Evolutionary conservation across 2,329 filamentous ascomycete genomes (phyloP), one percentile per base, ranked within the genome.

Genomic region (Fusarium annulatum): DNA sequence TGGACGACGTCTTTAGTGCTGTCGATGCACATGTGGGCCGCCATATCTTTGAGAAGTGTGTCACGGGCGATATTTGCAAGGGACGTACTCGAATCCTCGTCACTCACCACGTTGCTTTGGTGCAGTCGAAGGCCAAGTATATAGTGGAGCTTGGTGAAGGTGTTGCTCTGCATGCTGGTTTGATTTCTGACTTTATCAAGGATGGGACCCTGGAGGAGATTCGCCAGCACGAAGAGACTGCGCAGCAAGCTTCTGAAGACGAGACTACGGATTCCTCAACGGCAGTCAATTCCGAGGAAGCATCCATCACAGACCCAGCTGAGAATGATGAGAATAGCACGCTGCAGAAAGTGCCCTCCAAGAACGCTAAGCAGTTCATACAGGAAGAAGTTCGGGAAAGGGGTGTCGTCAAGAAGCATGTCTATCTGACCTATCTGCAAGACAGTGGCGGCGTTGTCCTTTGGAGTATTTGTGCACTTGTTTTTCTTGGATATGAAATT

Each of bases 1-100:
- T 96, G 76, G 94, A 97, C 79, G 94, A 97, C 78, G 93, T 96
- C 45, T 95, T 97, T 80, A 94, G 92, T 78, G 91, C 94, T 15
- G 90, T 96, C 14, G 94, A 97, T 80, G 92, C 93, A 7, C 93
- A 95, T 77, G 93, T 95, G 36, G 94, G 93, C 21, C 89, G 92
- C 34, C 92, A 94, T 76, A 91, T 96, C 55, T 94, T 93, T 73
- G 92, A 95, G 72, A 88, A 93, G 64, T 94, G 92, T 69, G 85
- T 96, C 6, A 91, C 88, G 5, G 93, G 93, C 9, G 88, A 92
- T 56, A 86, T 96, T 14, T 91, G 92, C 68, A 81, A 86, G 28
- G 91, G 90, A 1, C 85, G 94, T 62, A 96, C 94, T 4, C 85
- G 93, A 36, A 93, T 96, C 53, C 84, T 96, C 8, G 94, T 95